Evolutionary conservation across 441 rosid genomes (phyloP), one percentile per base, ranked within the genome.

Genomic region (Rhodomyrtus psidioides): DNA sequence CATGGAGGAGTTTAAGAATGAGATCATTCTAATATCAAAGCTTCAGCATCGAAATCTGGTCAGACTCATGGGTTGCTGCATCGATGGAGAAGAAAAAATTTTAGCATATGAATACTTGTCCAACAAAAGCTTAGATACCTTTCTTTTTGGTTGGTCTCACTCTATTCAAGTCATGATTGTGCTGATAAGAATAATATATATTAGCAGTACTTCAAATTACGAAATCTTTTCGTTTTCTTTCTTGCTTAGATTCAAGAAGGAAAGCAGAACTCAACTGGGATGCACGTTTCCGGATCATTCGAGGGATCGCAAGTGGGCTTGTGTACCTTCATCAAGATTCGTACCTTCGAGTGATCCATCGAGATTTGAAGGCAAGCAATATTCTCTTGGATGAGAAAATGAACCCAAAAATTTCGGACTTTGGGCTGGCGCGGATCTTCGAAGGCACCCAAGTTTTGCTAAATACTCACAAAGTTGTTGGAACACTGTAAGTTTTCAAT

Each of bases 371-470:
- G 85, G 84, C 87, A 0, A 92, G 93, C 46, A 94, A 91, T 59
- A 26, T 93, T 53, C 84, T 92, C 3, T 86, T 92, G 5, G 95
- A 94, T 84, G 85, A 57, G 19, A 91, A 94, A 7, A 87, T 94
- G 85, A 89, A 89, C 19, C 88, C 95, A 0, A 95, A 92, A 88
- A 94, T 94, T 9, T 91, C 95, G 5, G 95, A 95, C 76, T 95
- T 95, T 82, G 95, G 94, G 17, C 89, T 89, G 81, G 96, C 95
- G 27, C 90, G 93, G 53, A 91, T 91, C 54, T 91, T 89, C 42
- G 70, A 85, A 2, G 91, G 85, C 6, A 89, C 89, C 49, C 83
- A 88, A 42, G 83, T 82, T 17, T 83, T 81, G 84, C 89, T 65
- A 15, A 89, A 85, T 30, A 90, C 93, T 15, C 83, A 59, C 4